Evolutionary conservation across 352 stramenopile genomes (phyloP), one percentile per base, ranked within the genome.

Genomic region (Phytophthora melonis): DNA sequence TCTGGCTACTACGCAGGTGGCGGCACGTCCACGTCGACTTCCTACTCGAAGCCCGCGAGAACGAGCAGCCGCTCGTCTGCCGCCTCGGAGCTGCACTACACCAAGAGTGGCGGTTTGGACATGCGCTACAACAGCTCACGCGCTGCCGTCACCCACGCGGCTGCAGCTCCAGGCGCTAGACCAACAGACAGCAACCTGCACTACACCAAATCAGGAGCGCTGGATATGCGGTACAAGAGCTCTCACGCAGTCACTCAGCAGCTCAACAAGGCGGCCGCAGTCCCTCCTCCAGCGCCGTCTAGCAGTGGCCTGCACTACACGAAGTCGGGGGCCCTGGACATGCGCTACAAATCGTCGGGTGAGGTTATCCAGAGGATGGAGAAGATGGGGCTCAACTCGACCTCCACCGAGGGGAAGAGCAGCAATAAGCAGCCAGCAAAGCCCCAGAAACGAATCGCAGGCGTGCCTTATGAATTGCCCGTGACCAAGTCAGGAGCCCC

Each of bases 171-270:
- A 14, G 36, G 43, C 5, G 5, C 58, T 1, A 30, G 56, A 68
- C 36, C 39, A 4, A 19, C 59, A 2, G 58, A 23, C 21, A 63
- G 39, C 52, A 65, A 65, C 19, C 62, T 80, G 43, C 70, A 81
- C 54, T 78, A 68, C 53, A 77, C 60, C 11, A 77, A 77, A 60
- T 66, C 49, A 30, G 68, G 69, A 3, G 47, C 30, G 5, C 63
- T 77, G 16, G 73, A 80, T 23, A 77, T 70, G 72, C 19, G 72
- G 7, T 79, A 76, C 53, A 60, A 56, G 6, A 79, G 72, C 67
- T 79, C 67, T 0, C 69, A 71, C 23, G 36, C 62, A 50, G 49
- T 63, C 5, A 39, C 66, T 8, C 58, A 73, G 58, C 63, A 69
- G 43, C 43, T 71, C 8, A 36, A 59, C 43, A 57, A 69, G 53